Conservation (phyloP, 345 rosid species). For the Brassica juncea region DNA sequence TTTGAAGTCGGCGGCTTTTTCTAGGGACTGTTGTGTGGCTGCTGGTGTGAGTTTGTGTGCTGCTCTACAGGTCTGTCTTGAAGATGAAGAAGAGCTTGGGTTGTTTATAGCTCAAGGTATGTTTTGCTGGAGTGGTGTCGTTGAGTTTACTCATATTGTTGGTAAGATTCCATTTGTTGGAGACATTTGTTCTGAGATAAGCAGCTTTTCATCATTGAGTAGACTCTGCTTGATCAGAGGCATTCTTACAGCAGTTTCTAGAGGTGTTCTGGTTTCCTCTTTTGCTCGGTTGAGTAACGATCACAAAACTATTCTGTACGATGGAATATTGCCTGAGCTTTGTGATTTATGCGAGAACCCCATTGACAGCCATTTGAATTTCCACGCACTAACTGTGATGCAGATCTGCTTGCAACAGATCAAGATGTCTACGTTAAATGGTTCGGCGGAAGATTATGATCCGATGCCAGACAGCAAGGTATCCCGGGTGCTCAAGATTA, state of each 20-base stretch:
- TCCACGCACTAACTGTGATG: slow-evolving; percentile 86
- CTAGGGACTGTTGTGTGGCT: slow-evolving; percentile 90
- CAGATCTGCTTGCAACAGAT: slow-evolving; percentile 98
- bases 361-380: slow-evolving; percentile 86
- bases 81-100: slow-evolving; percentile 69
- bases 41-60: slow-evolving; percentile 92
- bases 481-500: slow-evolving; percentile 65
- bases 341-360: slow-evolving; percentile 91
- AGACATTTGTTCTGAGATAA: slow-evolving; percentile 61
- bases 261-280: slow-evolving; percentile 61
- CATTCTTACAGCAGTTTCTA: slow-evolving; percentile 86
- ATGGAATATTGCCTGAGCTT: slow-evolving; percentile 79
- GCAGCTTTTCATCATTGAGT: slow-evolving; percentile 64
- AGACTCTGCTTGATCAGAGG: slow-evolving; percentile 94
- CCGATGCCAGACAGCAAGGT: slow-evolving; percentile 64
- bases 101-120: slow-evolving; percentile 68
- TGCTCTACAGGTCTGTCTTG: slow-evolving; percentile 75
- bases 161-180: slow-evolving; percentile 64
- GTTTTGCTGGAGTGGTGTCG: slow-evolving; percentile 40
- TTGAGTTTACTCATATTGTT: slow-evolving; percentile 44
- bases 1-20: slow-evolving; percentile 63
- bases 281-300: slow-evolving; percentile 46
- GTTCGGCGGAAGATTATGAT: slow-evolving; percentile 51
- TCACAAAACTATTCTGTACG: slow-evolving; percentile 67
- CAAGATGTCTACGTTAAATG: slow-evolving; percentile 63